Conservation (phyloP, 306 rosid genomes). For the Rubus idaeus region DNA sequence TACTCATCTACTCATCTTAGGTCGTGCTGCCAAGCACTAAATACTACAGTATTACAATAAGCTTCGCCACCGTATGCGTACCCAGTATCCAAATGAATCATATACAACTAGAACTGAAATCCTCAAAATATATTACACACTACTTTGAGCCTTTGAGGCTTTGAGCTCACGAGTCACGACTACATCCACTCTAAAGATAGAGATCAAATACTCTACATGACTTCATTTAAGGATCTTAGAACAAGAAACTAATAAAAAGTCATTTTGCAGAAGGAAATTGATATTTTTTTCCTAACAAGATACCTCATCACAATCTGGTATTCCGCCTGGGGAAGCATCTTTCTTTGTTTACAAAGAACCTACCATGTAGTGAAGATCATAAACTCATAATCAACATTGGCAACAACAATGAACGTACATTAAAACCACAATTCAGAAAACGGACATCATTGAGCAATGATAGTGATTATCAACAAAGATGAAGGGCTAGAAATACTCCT, state of each 20-base stretch:
- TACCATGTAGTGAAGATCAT: not conserved
- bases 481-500: not conserved
- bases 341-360: too few relatives aligned
- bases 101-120: not conserved
- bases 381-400: not conserved
- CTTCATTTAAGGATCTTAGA: not conserved
- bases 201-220: not conserved
- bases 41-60: not conserved
- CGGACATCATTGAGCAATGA: not conserved
- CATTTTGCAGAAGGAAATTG: not conserved
- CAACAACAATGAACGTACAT: not conserved
- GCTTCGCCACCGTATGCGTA: not conserved
- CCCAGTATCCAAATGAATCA: not conserved
- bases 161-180: not conserved
- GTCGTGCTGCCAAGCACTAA: not conserved
- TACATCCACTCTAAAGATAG: not conserved
- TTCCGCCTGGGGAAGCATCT: not conserved
- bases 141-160: not conserved
- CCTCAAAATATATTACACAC: not conserved
- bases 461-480: slow-evolving; percentile 6
- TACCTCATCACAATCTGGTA: not conserved
- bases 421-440: not conserved
- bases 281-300: not conserved
- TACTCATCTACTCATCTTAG: too few relatives aligned
- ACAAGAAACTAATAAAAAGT: not conserved